phyloP scores from a whole-genome alignment of 2,329 filamentous ascomycete species.

The Colletotrichum sp. region DNA sequence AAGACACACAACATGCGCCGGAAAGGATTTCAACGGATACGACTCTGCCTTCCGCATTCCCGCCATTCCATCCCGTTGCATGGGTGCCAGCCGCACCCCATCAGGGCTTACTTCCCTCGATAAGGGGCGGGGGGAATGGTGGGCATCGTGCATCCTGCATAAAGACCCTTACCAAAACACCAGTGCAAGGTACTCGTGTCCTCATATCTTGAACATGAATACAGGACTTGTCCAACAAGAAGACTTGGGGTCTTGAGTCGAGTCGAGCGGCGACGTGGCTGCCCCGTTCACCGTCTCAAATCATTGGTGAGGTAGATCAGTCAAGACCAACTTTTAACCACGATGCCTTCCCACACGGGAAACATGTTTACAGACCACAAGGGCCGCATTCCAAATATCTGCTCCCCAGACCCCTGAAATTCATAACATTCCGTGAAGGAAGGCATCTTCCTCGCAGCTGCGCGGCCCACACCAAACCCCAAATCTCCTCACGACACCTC shows the following conservation, averaged over 20 bases:
- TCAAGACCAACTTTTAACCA: too few relatives aligned
- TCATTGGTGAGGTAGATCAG: too few relatives aligned
- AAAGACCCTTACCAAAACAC: neutral
- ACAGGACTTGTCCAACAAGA: too few relatives aligned
- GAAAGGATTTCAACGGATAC: neutral
- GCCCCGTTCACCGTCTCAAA: too few relatives aligned
- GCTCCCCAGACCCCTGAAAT: neutral
- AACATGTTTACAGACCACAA: neutral
- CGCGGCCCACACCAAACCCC: neutral
- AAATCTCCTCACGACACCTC: neutral
- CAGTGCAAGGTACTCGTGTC: neutral
- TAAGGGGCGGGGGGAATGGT: neutral
- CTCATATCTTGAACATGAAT: neutral
- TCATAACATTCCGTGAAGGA: neutral
- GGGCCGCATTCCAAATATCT: neutral
- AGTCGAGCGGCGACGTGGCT: neutral
- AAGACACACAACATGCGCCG: neutral
- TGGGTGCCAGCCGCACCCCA: neutral
- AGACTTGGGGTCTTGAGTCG: neutral
- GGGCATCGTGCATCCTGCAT: neutral
- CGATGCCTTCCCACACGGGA: too few relatives aligned
- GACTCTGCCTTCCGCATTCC: neutral
- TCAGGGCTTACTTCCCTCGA: neutral
- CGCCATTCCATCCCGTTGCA: neutral
- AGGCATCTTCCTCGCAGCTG: neutral